Base-by-base conservation (phyloP, 192 early-diverging fungal species). In the Coemansia asiatica region DNA sequence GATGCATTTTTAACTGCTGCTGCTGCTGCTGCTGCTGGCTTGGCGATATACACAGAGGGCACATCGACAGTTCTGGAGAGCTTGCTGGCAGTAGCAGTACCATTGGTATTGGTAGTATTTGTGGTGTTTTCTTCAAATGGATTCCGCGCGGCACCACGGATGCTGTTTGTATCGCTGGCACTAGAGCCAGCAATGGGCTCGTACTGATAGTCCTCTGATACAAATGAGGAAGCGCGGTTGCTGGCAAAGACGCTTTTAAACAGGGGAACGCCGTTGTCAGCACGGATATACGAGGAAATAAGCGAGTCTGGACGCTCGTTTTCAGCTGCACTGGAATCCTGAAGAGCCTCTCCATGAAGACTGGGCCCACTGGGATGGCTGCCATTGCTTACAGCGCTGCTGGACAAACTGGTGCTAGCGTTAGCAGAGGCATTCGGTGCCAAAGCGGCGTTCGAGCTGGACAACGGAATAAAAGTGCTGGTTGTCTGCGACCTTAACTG, bases 191-290 rank as follows among this genome's bases (percentile, higher is more conserved):
- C 28, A 2, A 58, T 63, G 3, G 78, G 79, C 33, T 75, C 69
- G 49, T 81, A 81, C 63, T 81, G 73, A 36, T 81, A 75, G 23
- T 75, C 73, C 6, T 71, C 73, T 1, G 73, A 75, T 16, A 69
- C 73, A 61, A 75, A 72, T 22, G 78, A 81, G 10, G 72, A 71
- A 0, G 68, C 61, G 33, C 78, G 68, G 16, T 57, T 56, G 8
- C 19, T 21, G 13, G 48, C 35, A 56, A 81, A 63, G n/a, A 67
- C 57, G 29, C 38, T 55, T 1, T 56, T 56, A 31, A 67, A 31
- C 59, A 56, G 40, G 0, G 78, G 72, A 23, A 58, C 19, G 13
- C 56, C 57, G 47, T 69, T 81, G 55, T 81, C 72, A 4, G 72
- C 28, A 25, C 72, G 78, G 27, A 72, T 72, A 26, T 74, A 75